These are phyloP conservation scores for Prunus campanulata DNA, from an alignment of 306 rosid genomes.

Conservation along the genomic window DNA sequence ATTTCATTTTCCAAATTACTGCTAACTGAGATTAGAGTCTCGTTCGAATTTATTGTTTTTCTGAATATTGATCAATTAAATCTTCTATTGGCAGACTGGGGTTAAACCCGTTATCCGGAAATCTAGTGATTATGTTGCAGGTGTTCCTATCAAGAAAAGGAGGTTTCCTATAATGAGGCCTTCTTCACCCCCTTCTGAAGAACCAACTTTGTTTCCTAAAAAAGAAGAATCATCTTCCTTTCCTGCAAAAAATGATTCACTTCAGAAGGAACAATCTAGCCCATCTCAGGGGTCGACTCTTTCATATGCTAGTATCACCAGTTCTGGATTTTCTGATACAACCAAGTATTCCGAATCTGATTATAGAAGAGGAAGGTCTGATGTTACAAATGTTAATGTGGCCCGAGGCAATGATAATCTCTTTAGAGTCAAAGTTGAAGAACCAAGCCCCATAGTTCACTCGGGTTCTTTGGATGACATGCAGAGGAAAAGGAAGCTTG, in stretches of 20 bases:
- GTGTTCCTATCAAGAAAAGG: constrained; percentile 97
- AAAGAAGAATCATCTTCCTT: constrained; percentile 47
- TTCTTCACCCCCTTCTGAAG: constrained; percentile 63
- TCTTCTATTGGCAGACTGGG: constrained; percentile 85
- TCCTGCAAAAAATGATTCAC: constrained; percentile 39
- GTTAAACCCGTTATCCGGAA: constrained; percentile 60
- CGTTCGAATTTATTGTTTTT: constrained; percentile 36
- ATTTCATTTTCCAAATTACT: constrained; percentile 52
- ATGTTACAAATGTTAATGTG: constrained; percentile 23
- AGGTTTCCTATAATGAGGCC: constrained; percentile 56
- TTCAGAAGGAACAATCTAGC: constrained; percentile 38
- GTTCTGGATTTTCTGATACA: constrained; percentile 43
- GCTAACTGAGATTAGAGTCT: constrained; percentile 54
- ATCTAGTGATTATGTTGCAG: constrained; percentile 72
- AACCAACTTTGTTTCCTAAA: constrained; percentile 34
- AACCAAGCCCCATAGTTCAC: constrained; percentile 21
- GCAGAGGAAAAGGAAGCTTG: constrained; percentile 37
- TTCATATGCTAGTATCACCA: constrained; percentile 45
- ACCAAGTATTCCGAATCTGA: constrained; percentile 37
- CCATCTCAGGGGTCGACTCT: constrained; percentile 47
- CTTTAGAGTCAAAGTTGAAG: constrained; percentile 44
- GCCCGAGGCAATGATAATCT: constrained; percentile 31
- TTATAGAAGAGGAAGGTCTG: constrained; percentile 41
- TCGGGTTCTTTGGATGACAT: constrained; percentile 34
- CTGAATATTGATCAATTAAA: constrained; percentile 60